Base-by-base conservation (phyloP, 2,329 filamentous ascomycete genomes). In the Claviceps africana region DNA sequence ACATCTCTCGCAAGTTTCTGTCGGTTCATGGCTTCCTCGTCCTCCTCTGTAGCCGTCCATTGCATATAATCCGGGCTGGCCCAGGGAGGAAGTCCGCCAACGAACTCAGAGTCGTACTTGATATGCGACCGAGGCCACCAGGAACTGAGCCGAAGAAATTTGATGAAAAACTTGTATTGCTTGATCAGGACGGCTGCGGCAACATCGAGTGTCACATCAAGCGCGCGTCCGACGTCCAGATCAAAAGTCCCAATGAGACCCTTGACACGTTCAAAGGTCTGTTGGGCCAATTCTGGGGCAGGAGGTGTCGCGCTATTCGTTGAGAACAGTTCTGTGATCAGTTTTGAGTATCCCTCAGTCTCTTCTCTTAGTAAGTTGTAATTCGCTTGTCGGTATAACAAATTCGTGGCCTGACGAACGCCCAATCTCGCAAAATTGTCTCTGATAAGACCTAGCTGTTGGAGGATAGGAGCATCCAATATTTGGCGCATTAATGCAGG, bases 161-260 rank as follows among this genome's bases (percentile, higher is more conserved):
- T 95, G 64, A 97, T 85, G 62, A 96, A 97, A 70, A 97, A 98
- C 33, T 85, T 82, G 64, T 85, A 89, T 58, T 95, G 88, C 63
- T 94, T 94, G 61, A 98, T 87, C 50, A 98, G 78, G 1, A 95
- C 85, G 13, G 90, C 88, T 1, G 93, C 93, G 63, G 95, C 95
- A 33, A 97, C 89, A 64, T 98, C 93, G 19, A 98, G 76, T 0
- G 89, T 94, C 22, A 97, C 88, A 65, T 98, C 93, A 11, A 98
- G 76, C 4, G 94, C 91, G 62, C 94, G 81, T 48, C 93, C 94
- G 39, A 96, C 93, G 65, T 98, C 93, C 56, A 98, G 77, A 67
- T 98, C 91, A 63, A 98, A 98, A 8, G 93, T 93, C 53, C 93
- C 93, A 58, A 98, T 95, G 60, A 98, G 78, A 17, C 87, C 91